A percentile compares a stretch with the other conserved stretches of the same genome.
phyloP scores from a whole-genome alignment of 768 basidiomycete species.

The Calocybe indica region DNA sequence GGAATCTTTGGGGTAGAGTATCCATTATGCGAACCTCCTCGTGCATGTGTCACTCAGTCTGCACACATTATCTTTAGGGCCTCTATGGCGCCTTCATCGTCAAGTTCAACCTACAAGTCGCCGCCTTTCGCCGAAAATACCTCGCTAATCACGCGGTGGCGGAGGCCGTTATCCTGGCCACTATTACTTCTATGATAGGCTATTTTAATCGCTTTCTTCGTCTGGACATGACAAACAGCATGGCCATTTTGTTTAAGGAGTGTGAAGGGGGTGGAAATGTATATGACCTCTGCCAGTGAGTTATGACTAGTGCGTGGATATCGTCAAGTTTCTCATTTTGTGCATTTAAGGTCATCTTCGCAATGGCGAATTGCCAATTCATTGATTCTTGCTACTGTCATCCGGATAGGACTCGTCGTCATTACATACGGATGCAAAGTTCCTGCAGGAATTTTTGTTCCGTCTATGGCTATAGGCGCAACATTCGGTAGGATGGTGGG shows the following conservation, averaged over 20 bases:
- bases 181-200: slow-evolving; percentile 84
- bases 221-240: slow-evolving; percentile 96
- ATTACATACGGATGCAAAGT: slow-evolving; percentile 96
- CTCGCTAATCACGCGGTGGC: slow-evolving; percentile 77
- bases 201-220: slow-evolving; percentile 94
- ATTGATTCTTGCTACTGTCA: slow-evolving; percentile 83
- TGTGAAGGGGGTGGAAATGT: slow-evolving; percentile 93
- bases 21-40: neutral
- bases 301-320: slow-evolving; percentile 7
- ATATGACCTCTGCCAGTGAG: slow-evolving; percentile 89
- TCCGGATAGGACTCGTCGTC: slow-evolving; percentile 81
- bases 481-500: slow-evolving; percentile 97
- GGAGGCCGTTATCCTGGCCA: slow-evolving; percentile 85
- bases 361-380: slow-evolving; percentile 98
- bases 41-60: slow-evolving; percentile 5
- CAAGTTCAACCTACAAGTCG: slow-evolving; percentile 94
- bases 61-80: slow-evolving; percentile 48
- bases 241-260: slow-evolving; percentile 92
- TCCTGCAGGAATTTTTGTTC: slow-evolving; percentile 96
- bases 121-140: slow-evolving; percentile 90
- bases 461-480: slow-evolving; percentile 98
- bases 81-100: slow-evolving; percentile 96
- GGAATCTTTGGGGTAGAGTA: slow-evolving; percentile 87
- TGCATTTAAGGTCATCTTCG: slow-evolving; percentile 55
- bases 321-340: neutral